Percentiles rank a stretch among this genome's conserved stretches.
These are phyloP conservation scores for Lyophyllum atratum DNA, from an alignment of 768 basidiomycete species.

Conservation along the genomic window DNA sequence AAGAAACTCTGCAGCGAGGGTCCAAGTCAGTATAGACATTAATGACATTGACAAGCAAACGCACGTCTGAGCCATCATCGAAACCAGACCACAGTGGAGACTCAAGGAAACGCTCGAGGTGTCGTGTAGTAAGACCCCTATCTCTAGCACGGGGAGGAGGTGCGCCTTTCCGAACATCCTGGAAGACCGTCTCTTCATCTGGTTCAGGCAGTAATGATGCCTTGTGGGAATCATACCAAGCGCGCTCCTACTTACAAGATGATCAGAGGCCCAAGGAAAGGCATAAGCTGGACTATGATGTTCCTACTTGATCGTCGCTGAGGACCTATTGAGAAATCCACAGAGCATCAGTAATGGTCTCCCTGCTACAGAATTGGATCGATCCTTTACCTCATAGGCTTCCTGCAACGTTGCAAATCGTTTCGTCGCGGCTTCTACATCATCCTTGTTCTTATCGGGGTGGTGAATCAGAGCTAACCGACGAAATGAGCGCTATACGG, in stretches of 20 bases:
- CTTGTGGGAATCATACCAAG: conserved; percentile 96
- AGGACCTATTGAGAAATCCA: conserved; percentile 60
- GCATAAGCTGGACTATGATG: not conserved
- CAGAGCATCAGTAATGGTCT: conserved; percentile 2
- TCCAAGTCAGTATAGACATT: not conserved
- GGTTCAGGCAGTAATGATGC: conserved; percentile 78
- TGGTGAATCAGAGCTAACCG: conserved; percentile 83
- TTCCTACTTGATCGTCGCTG: conserved; percentile 88
- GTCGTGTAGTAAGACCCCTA: conserved; percentile 77
- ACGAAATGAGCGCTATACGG: conserved; percentile 73
- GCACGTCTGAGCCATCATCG: conserved; percentile 63
- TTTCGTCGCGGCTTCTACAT: conserved; percentile 83
- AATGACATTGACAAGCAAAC: conserved; percentile 18
- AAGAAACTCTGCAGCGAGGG: conserved; percentile 72
- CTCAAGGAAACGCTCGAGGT: conserved; percentile 86
- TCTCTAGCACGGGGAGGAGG: conserved; percentile 55
- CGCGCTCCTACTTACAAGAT: conserved; percentile 77
- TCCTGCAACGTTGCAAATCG: conserved; percentile 89
- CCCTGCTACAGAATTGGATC: not conserved
- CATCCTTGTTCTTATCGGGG: conserved; percentile 84
- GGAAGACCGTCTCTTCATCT: conserved; percentile 82
- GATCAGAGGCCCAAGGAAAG: conserved; percentile 18
- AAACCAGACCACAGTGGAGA: conserved; percentile 64
- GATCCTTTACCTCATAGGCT: conserved; percentile 82
- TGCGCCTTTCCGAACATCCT: conserved; percentile 78